A percentile compares a stretch with the other conserved stretches of the same genome.
Evolutionary conservation across 805 yeast genomes (phyloP).

Genomic region (Kurtzmaniella cleridarum): DNA sequence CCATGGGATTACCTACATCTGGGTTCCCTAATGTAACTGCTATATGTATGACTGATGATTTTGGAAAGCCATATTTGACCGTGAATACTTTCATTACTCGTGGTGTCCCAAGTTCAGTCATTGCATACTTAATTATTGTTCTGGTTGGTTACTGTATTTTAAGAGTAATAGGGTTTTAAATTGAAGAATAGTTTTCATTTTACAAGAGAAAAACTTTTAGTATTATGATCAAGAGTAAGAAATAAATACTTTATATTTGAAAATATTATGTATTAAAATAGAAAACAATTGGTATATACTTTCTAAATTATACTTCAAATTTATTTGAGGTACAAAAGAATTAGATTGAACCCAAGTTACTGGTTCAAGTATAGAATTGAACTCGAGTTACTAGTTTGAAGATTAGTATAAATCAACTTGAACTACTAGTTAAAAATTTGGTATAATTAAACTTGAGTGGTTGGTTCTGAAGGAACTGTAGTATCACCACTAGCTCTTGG

Average conservation of each 20-base stretch:
- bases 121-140: constrained; percentile 67
- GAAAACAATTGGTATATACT: neutral
- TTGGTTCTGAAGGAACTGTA: constrained; percentile 20
- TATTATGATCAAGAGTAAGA: neutral
- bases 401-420: too few species aligned
- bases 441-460: constrained; percentile 5
- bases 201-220: neutral
- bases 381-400: too few species aligned
- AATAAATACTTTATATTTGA: too few species aligned
- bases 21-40: constrained; percentile 99
- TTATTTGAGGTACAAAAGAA: neutral
- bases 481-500: constrained; percentile 45
- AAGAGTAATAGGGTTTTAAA: constrained; percentile 35
- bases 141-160: constrained; percentile 76
- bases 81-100: constrained; percentile 82
- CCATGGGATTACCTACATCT: constrained; percentile 96
- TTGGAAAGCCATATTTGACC: constrained; percentile 84
- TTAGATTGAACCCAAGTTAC: neutral
- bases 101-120: constrained; percentile 83
- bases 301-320: neutral
- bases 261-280: neutral
- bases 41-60: constrained; percentile 86
- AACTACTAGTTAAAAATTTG: neutral
- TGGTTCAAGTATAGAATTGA: too few species aligned
- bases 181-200: neutral